Evolutionary conservation across 768 basidiomycete genomes (phyloP), one percentile per base, ranked within the genome.

Genomic region (Dacryopinax spathularia): DNA sequence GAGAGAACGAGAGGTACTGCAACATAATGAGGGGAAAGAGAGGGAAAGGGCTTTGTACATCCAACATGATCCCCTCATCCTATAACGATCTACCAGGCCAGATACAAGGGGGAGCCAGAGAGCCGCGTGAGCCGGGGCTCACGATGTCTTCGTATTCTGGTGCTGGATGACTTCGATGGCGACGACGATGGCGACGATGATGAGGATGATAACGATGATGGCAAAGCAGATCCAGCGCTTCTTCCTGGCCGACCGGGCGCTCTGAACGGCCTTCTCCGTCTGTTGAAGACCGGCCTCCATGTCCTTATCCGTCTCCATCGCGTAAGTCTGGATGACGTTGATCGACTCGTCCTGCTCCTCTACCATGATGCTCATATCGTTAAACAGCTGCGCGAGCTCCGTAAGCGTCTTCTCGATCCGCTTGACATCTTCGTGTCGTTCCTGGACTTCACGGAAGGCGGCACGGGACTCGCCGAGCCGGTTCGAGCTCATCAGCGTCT

Each of bases 311-410:
- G 88, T 88, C 25, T 78, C 77, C 18, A 70, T 69, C 5, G 89
- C 88, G 62, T 81, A 81, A 10, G 74, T 76, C 69, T 93, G 84
- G 60, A 91, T 81, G 25, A 73, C 75, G 35, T 78, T 75, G 62
- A 95, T 82, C 2, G 81, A 78, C 64, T 89, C 86, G 59, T 94
- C 85, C 72, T 96, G 91, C 74, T 90, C 85, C 43, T 84, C 79
- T 9, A 92, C 82, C 27, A 93, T 73, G 61, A 84, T 78, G 33
- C 83, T 83, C 89, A 93, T 89, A 69, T 97, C 93, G 66, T 80
- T 83, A 76, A 94, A 92, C 68, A 97, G 75, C 70, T 91, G 88
- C 2, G 88, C 89, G 60, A 97, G 79, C 73, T 95, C 91, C n/a
- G 82, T 86, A 56, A 95, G 75, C 2, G 92, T 96, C 68, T 82